Base-by-base conservation (phyloP, 1,284 basidiomycete genomes). In the Cryptococcus sp. region DNA sequence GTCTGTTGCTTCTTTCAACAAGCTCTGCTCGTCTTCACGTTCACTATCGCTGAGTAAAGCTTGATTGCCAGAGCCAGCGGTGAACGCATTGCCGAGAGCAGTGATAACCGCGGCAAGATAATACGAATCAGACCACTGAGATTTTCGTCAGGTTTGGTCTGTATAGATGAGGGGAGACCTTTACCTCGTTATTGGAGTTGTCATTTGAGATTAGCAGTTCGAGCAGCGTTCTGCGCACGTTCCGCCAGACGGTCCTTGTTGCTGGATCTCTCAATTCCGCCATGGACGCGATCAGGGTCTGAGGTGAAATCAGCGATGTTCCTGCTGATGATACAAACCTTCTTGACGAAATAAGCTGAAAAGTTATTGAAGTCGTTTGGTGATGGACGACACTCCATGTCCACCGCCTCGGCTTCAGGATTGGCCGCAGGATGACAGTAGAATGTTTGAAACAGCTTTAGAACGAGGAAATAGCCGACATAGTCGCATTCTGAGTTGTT, bases 341-440 rank as follows among this genome's bases (percentile, higher is more conserved):
- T 93, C 68, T 92, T 88, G 39, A 99, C 86, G 70, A 97, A 95
- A 77, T 99, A 98, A 66, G 96, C 91, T 1, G 93, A 81, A 47
- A 96, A 80, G 68, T 97, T 91, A 57, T 87, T 86, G 73, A 98
- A 98, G 70, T 98, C 89, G 74, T 98, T 99, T 17, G 93, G 91
- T 63, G 89, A 86, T 1, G 93, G 93, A 17, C 93, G 88, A 73
- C 89, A 94, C 44, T 85, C 87, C 69, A 92, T 89, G 4, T 81
- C 83, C 73, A 93, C 91, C 3, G 93, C 82, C 71, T 93, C 91
- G 66, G 88, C 85, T 55, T 86, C 86, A 19, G 83, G 80, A 58
- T 88, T 85, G 70, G 89, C 86, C 1, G 90, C 88, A 16, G 92
- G 89, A 70, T 94, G 91, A 74, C 94, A 98, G 75, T 89, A 93